These are phyloP conservation scores for Gnomoniopsis sp. DNA, from an alignment of 2,329 filamentous ascomycete genomes.

Conservation along the genomic window DNA sequence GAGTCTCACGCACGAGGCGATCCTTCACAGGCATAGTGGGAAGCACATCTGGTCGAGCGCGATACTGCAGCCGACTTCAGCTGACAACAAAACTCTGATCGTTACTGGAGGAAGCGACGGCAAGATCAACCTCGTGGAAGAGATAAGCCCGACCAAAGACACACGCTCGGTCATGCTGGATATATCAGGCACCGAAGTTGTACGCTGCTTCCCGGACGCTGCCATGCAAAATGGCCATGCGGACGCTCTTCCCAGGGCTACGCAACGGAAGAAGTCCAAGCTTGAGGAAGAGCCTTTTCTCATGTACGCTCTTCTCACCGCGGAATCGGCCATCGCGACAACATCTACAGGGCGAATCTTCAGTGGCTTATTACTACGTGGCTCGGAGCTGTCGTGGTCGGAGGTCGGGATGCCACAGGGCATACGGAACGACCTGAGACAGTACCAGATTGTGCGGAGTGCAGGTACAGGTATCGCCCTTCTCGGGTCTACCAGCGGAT, in stretches of 20 bases:
- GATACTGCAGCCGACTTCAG: slow-evolving; percentile 29
- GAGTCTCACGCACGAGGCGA: slow-evolving; percentile 49
- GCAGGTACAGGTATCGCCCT: slow-evolving; percentile 37
- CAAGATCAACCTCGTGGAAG: slow-evolving; percentile 49
- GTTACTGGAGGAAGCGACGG: slow-evolving; percentile 87
- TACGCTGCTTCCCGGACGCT: not conserved
- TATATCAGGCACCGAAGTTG: not conserved
- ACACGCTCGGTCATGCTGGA: not conserved
- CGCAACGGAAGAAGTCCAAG: not conserved
- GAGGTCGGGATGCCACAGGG: slow-evolving; percentile 35
- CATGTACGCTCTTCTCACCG: slow-evolving; percentile 61
- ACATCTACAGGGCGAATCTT: slow-evolving; percentile 61
- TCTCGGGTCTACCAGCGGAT: slow-evolving; percentile 47
- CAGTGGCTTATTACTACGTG: slow-evolving; percentile 37
- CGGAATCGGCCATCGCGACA: slow-evolving; percentile 47
- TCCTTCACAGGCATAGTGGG: slow-evolving; percentile 67
- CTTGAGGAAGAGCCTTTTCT: slow-evolving; percentile 8
- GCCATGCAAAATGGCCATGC: not conserved
- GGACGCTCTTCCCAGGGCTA: not conserved
- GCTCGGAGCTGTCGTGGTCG: slow-evolving; percentile 36
- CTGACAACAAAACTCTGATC: slow-evolving; percentile 35
- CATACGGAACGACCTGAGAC: slow-evolving; percentile 35
- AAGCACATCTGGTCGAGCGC: slow-evolving; percentile 88
- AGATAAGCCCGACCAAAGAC: slow-evolving; percentile 6
- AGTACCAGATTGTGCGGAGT: slow-evolving; percentile 45